Base-by-base conservation (phyloP, 768 basidiomycete genomes). In the Cyclocybe aegerita region DNA sequence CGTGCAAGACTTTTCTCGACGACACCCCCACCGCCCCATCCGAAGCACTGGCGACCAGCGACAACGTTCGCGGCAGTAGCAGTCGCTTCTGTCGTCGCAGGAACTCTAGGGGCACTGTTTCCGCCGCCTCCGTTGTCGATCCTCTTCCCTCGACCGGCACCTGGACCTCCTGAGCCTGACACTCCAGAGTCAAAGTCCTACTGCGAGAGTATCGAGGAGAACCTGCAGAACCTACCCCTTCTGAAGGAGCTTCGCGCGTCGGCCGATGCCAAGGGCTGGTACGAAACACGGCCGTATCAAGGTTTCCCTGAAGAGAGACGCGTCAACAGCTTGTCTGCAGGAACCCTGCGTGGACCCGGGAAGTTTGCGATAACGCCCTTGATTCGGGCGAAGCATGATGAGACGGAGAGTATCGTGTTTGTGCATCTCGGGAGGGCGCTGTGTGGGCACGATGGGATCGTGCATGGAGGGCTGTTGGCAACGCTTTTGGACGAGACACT, bases 401-500 rank as follows among this genome's bases (percentile, higher is more conserved):
- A 93, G 63, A 76, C 74, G 9, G 90, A 93, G 68, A 80, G 81
- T 8, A 62, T 83, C 23, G 74, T 83, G 4, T 72, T 97, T 52
- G 48, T 94, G 1, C 96, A 98, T 60, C 73, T 97, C 2, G 96
- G 96, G 1, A 71, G 89, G 37, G 89, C 86, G 2, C 54, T 98
- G 45, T 98, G 96, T 62, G 95, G 91, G 3, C 88, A 96, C 55
- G 93, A 96, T 67, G 96, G 96, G 0, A 93, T 99, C 53, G 72
- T 98, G 2, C 96, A 99, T 59, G 96, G 96, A 0, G 96, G 96
- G 1, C 60, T 98, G 51, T 73, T 98, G 14, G 93, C 94, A 35
- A 97, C 93, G 1, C 67, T 98, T 12, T 65, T 97, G 48, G 96
- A 99, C 55, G 96, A 99, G 74, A 75, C 76, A 11, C 63, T 97